Base-by-base conservation (phyloP, 2,329 filamentous ascomycete genomes). In the Xylariomycetidae sp. region DNA sequence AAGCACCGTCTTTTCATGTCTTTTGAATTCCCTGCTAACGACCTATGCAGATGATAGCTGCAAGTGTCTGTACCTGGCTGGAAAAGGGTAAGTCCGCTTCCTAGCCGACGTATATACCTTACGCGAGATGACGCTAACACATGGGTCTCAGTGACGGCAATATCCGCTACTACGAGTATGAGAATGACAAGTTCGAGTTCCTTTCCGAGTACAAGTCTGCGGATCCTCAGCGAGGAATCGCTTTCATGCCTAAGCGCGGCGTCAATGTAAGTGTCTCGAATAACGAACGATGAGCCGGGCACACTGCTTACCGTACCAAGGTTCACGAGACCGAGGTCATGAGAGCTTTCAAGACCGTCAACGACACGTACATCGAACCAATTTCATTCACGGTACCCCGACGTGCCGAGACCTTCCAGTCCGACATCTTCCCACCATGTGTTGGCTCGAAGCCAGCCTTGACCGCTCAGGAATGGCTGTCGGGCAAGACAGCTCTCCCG, bases 181-280 rank as follows among this genome's bases (percentile, higher is more conserved):
- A 93, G 58, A 94, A 96, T 64, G 90, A 96, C 72, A 95, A 95
- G 64, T 95, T 98, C 57, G 90, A 98, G 64, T 95, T 85, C 63
- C 69, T 98, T 34, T 93, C 88, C 43, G 90, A 96, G 60, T 92
- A 96, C 74, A 95, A 95, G 65, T 96, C 92, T n/a, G 69, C 72
- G 24, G 92, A 98, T 46, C 90, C 92, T 19, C 92, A 98, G 66
- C 79, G 92, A 57, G 92, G 92, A 50, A 74, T 98, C 50, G 92
- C 87, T 20, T 96, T 98, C 62, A 64, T 96, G 57, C 92, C 92
- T 33, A 90, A 94, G 64, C 85, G 92, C 44, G 92, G 90, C 43
- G 85, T 98, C 51, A 95, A 95, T 58, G 83, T 84, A 57, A 56
- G 74, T n/a, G n/a, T 38, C 8, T 12, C 22, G 13, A 29, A n/a